Evolutionary conservation across 805 yeast genomes (phyloP).

Genomic region (Candida broadrunensis): DNA sequence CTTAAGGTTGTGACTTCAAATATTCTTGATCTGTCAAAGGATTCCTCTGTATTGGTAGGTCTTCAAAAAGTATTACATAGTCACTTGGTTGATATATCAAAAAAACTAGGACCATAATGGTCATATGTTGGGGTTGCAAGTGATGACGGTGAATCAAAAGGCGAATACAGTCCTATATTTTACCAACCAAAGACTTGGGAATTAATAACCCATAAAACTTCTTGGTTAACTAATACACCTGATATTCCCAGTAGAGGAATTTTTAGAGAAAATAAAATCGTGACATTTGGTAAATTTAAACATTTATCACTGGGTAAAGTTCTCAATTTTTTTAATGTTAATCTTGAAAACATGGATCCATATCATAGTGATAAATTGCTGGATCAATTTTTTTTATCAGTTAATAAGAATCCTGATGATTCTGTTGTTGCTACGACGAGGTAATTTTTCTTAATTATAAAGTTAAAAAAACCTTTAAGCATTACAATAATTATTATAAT

Average conservation of each 20-base stretch:
- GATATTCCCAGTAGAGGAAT: conserved; percentile 36
- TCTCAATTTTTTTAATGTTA: conserved; percentile 29
- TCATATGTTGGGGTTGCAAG: conserved; percentile 27
- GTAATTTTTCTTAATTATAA: too few relatives aligned
- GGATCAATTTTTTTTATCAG: too few relatives aligned
- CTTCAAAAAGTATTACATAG: conserved; percentile 37
- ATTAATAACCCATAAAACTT: conserved; percentile 16
- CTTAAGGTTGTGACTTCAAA: too few relatives aligned
- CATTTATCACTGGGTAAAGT: conserved; percentile 16
- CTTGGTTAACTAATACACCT: conserved; percentile 27
- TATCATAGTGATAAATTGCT: too few relatives aligned
- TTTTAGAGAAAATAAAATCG: conserved; percentile 44
- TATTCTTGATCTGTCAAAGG: too few relatives aligned
- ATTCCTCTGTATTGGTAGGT: conserved; percentile 41
- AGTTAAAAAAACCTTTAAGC: too few relatives aligned
- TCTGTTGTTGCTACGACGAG: too few relatives aligned
- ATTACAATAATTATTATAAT: too few relatives aligned
- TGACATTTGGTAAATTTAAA: conserved; percentile 29
- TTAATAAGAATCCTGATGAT: too few relatives aligned
- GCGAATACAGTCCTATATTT: conserved; percentile 28
- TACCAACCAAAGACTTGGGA: conserved; percentile 21
- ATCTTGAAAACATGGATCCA: too few relatives aligned
- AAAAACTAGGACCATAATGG: conserved; percentile 21
- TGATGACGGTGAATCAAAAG: conserved; percentile 24
- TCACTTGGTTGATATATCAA: conserved; percentile 32